A percentile compares a stretch with the other conserved stretches of the same genome.
These are phyloP conservation scores for Hypoxylon sp. DNA, from an alignment of 2,329 filamentous ascomycete genomes.

Conservation along the genomic window DNA sequence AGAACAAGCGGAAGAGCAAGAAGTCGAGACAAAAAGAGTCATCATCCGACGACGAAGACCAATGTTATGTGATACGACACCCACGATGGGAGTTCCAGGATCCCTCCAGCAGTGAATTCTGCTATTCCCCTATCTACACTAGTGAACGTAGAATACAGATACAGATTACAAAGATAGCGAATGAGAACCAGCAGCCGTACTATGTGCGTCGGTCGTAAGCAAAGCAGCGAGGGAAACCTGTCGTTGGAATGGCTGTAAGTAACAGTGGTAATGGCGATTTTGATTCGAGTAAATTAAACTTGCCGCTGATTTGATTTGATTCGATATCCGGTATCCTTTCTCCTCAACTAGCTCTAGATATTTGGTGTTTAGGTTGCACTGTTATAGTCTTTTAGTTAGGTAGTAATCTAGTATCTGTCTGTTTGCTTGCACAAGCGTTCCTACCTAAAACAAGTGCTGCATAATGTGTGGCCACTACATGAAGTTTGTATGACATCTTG, in stretches of 20 bases:
- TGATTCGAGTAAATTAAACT: background rate
- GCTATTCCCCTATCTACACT: constrained; percentile 16
- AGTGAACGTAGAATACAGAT: background rate
- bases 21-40: background rate
- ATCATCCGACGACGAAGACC: background rate
- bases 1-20: background rate
- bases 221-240: background rate
- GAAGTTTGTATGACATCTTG: background rate
- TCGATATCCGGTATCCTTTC: background rate
- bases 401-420: background rate
- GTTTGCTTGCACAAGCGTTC: background rate
- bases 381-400: background rate
- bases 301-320: background rate
- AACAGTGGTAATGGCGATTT: background rate
- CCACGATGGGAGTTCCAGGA: constrained; percentile 4
- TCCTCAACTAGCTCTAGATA: background rate
- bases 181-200: background rate
- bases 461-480: background rate
- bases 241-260: constrained; percentile 34
- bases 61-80: background rate
- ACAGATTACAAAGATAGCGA: constrained; percentile 5
- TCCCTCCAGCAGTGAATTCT: constrained; percentile 2
- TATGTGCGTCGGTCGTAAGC: background rate
- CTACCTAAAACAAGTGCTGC: background rate
- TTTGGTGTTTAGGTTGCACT: background rate